These are phyloP conservation scores for Penicillium sp. DNA, from an alignment of 2,329 filamentous ascomycete genomes.

Conservation along the genomic window DNA sequence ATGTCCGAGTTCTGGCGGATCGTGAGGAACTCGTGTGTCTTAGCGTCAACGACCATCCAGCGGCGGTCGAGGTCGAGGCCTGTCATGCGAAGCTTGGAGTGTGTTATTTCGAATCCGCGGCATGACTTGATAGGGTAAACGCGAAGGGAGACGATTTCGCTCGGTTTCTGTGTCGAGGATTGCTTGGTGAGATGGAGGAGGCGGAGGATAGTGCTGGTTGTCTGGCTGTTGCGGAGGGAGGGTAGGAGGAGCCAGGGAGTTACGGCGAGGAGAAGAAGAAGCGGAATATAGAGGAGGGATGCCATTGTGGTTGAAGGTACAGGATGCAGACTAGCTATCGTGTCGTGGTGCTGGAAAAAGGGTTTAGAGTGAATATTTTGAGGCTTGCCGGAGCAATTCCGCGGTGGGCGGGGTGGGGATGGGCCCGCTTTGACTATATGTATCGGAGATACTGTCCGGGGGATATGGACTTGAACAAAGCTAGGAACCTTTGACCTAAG, in stretches of 20 bases:
- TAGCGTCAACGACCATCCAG: conserved; percentile 68
- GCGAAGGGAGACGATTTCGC: conserved; percentile 49
- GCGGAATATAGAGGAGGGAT: background rate
- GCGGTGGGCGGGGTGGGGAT: background rate
- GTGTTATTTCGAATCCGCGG: conserved; percentile 62
- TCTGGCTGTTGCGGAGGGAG: conserved; percentile 10
- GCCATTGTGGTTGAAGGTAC: background rate
- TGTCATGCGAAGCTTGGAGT: conserved; percentile 57
- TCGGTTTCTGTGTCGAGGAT: conserved; percentile 21
- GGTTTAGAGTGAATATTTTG: background rate
- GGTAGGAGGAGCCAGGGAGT: conserved; percentile 19
- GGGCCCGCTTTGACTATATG: background rate
- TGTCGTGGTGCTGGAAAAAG: background rate
- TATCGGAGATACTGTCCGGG: background rate
- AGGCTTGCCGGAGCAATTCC: background rate
- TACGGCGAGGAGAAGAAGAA: background rate
- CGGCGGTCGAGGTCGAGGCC: conserved; percentile 67
- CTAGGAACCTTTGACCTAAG: background rate
- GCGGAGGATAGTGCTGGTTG: conserved; percentile 16
- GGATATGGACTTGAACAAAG: background rate
- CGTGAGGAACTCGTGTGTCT: conserved; percentile 62
- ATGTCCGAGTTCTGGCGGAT: conserved; percentile 66
- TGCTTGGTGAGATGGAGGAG: conserved; percentile 18
- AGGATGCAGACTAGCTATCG: background rate
- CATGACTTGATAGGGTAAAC: conserved; percentile 72